These are phyloP conservation scores for Aspergillus sp. DNA, from an alignment of 2,329 filamentous ascomycete genomes.

Conservation along the genomic window DNA sequence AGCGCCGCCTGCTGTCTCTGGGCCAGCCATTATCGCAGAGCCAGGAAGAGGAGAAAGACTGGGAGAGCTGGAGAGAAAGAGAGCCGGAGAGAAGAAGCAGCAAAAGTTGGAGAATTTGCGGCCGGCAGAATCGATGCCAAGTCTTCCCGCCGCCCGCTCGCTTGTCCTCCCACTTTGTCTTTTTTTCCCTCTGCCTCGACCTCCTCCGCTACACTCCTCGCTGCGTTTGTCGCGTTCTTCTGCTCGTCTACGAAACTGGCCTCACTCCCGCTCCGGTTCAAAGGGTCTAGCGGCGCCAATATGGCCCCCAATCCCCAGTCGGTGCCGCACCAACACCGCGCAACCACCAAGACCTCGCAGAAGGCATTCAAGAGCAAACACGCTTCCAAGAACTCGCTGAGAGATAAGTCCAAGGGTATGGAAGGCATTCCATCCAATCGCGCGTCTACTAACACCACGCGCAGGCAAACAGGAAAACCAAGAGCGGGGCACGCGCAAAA, in stretches of 20 bases:
- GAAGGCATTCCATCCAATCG: neutral
- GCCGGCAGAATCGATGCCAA: conserved; percentile 28
- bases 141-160: conserved; percentile 26
- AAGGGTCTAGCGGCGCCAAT: conserved; percentile 54
- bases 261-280: conserved; percentile 76
- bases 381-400: conserved; percentile 76
- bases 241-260: conserved; percentile 22
- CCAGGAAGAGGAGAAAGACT: conserved; percentile 1
- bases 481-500: conserved; percentile 68
- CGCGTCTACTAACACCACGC: conserved; percentile 2
- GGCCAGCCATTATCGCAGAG: conserved; percentile 18
- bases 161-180: conserved; percentile 22
- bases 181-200: conserved; percentile 5
- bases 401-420: conserved; percentile 73
- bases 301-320: conserved; percentile 59
- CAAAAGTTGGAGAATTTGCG: conserved; percentile 7
- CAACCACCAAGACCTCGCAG: conserved; percentile 78
- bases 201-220: neutral
- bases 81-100: conserved; percentile 9
- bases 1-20: conserved; percentile 20
- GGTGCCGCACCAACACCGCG: conserved; percentile 73
- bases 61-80: neutral
- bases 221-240: conserved; percentile 12
- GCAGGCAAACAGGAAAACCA: conserved; percentile 80
- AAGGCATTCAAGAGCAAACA: conserved; percentile 92